A percentile compares a stretch with the other conserved stretches of the same genome.
phyloP scores from a whole-genome alignment of 2,329 filamentous ascomycete genomes.

The Chalara sp. region DNA sequence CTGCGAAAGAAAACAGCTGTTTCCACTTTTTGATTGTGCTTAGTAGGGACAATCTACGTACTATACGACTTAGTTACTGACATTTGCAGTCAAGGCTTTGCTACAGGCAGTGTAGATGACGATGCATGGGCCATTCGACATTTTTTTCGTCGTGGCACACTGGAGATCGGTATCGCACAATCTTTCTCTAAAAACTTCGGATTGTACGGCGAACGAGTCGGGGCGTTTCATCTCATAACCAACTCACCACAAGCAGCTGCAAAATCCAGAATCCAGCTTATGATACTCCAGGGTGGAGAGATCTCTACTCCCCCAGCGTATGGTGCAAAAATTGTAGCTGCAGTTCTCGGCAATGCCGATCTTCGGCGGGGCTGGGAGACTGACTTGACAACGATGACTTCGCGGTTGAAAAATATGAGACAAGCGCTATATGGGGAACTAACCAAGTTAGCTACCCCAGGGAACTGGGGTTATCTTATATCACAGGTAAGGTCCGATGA shows the following conservation, averaged over 20 bases:
- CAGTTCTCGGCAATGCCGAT: background rate
- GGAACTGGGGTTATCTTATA: background rate
- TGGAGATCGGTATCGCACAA: background rate
- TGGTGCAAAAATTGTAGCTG: background rate
- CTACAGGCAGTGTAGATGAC: conserved; percentile 23
- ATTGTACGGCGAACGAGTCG: background rate
- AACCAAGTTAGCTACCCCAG: background rate
- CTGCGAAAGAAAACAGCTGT: conserved; percentile 15
- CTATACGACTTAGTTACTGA: background rate
- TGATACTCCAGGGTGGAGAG: background rate
- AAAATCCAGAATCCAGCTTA: background rate
- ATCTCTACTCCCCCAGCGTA: background rate
- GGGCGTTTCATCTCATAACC: background rate
- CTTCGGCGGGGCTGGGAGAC: background rate
- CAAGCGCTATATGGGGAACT: background rate
- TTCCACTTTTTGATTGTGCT: conserved; percentile 28
- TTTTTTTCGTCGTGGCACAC: conserved; percentile 15
- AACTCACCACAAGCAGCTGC: background rate
- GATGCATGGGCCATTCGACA: conserved; percentile 27
- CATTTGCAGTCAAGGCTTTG: conserved; percentile 18
- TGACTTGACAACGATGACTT: background rate
- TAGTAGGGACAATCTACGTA: conserved; percentile 10
- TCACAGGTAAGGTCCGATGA: background rate
- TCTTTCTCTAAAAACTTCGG: background rate
- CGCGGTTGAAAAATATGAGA: background rate